A percentile compares a stretch with the other conserved stretches of the same genome.
These are phyloP conservation scores for Agrocybe praecox DNA, from an alignment of 768 basidiomycete species.

Conservation along the genomic window DNA sequence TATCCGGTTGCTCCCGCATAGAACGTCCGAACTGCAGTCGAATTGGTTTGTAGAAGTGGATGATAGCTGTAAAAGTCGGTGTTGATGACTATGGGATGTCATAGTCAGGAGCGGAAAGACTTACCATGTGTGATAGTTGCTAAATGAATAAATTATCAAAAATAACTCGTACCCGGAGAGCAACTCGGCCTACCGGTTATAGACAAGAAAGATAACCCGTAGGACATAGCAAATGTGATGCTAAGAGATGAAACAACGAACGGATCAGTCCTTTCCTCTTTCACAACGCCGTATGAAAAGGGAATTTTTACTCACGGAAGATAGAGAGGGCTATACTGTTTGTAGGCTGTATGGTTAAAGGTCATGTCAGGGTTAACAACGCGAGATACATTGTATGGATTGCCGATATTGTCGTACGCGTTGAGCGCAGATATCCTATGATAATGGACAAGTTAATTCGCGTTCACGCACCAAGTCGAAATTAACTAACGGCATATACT, in stretches of 20 bases:
- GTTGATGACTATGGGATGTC: neutral
- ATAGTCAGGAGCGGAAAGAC: neutral
- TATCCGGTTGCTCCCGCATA: constrained; percentile 57
- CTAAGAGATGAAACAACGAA: constrained; percentile 22
- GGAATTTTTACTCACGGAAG: constrained; percentile 36
- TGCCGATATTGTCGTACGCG: constrained; percentile 65
- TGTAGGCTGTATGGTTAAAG: constrained; percentile 46
- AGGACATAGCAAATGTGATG: constrained; percentile 57
- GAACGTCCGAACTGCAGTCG: constrained; percentile 51
- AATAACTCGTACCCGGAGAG: constrained; percentile 6
- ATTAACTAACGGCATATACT: constrained; percentile 55
- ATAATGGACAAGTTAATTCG: too few species aligned
- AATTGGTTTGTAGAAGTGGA: constrained; percentile 62
- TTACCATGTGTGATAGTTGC: constrained; percentile 51
- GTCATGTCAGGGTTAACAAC: constrained; percentile 42
- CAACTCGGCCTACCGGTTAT: constrained; percentile 49
- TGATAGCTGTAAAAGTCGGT: constrained; percentile 33
- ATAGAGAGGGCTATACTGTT: constrained; percentile 49
- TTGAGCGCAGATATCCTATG: constrained; percentile 46
- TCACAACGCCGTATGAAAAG: neutral
- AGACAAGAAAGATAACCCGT: constrained; percentile 62
- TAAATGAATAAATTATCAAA: neutral
- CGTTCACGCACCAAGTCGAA: neutral
- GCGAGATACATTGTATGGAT: constrained; percentile 40
- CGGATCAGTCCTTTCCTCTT: neutral